Conservation (phyloP, 169 alveolate genomes). For the Eimeria acervulina region DNA sequence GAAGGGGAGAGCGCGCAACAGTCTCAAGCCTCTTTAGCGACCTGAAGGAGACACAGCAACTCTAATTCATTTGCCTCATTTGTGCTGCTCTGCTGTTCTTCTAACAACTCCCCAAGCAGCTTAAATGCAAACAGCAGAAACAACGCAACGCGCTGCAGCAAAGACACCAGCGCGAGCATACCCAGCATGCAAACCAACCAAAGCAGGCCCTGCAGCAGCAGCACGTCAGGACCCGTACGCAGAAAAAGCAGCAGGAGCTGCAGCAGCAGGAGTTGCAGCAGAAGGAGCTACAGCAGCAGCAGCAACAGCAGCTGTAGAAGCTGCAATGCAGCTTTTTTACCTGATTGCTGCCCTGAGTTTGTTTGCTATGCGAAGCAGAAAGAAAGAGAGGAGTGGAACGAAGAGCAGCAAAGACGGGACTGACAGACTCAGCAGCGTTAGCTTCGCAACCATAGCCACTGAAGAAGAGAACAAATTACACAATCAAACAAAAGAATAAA, state of each 20-base stretch:
- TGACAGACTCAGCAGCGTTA: conserved; percentile 15
- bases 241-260: no score
- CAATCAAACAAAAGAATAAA: neutral
- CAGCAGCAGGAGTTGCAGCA: no score
- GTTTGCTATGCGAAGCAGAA: conserved; percentile 38
- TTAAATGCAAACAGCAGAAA: no score
- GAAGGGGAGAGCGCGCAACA: conserved; percentile 59
- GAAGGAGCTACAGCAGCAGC: neutral
- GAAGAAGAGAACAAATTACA: no score
- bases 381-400: neutral
- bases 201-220: no score
- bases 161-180: no score
- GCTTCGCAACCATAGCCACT: conserved; percentile 45
- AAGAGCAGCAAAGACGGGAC: conserved; percentile 21
- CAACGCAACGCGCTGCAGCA: no score
- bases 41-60: conserved; percentile 22
- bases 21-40: conserved; percentile 71
- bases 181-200: no score
- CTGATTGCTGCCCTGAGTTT: conserved; percentile 48
- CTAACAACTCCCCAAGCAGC: no score
- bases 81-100: no score
- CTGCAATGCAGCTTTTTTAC: neutral
- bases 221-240: neutral
- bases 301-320: neutral
- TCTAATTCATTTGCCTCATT: no score